Evolutionary conservation across 2,329 filamentous ascomycete species (phyloP).

Genomic region (Gaeumannomyces tritici): DNA sequence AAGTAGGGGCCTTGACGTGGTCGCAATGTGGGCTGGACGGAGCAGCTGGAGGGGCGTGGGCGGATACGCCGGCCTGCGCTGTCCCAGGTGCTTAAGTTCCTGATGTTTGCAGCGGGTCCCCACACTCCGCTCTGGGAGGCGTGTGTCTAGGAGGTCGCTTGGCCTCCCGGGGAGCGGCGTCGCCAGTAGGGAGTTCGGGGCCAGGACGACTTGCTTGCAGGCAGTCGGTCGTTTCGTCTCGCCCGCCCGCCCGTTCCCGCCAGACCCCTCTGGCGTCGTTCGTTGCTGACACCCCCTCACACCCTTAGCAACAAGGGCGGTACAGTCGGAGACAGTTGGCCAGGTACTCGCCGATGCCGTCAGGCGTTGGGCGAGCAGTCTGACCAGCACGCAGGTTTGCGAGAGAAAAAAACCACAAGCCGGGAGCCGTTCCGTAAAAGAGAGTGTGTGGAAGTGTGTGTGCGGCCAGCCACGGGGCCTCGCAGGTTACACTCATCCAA

Average conservation of each 20-base stretch:
- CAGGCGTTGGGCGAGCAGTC: not conserved
- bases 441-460: not conserved
- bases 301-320: not conserved
- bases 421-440: not conserved
- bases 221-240: not conserved
- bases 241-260: too few relatives aligned
- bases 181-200: not conserved
- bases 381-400: not conserved
- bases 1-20: not conserved
- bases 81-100: not conserved
- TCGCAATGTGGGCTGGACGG: not conserved
- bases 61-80: not conserved
- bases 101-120: not conserved
- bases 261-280: not conserved
- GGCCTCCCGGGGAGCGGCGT: slow-evolving; percentile 6
- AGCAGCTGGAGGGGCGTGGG: not conserved
- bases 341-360: not conserved
- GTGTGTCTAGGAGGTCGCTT: not conserved
- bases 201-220: not conserved
- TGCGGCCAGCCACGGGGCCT: not conserved
- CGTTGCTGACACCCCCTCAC: not conserved
- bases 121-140: slow-evolving; percentile 9
- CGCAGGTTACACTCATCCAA: not conserved
- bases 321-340: not conserved
- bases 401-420: not conserved